Percentiles rank a stretch among this genome's conserved stretches.
phyloP scores from a whole-genome alignment of 768 basidiomycete genomes.

The Boletus patriciae region DNA sequence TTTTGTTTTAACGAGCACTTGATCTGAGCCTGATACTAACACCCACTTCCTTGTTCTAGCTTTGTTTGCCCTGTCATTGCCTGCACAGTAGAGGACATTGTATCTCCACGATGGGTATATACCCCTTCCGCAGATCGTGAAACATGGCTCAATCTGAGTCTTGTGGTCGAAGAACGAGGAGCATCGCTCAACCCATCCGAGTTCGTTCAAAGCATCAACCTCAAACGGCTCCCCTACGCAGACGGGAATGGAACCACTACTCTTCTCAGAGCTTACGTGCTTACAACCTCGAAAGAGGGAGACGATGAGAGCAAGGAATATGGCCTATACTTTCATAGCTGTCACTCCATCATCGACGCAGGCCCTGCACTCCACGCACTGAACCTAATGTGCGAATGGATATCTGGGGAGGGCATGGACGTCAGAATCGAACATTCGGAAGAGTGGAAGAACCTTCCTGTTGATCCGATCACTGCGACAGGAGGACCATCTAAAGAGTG shows the following conservation, averaged over 20 bases:
- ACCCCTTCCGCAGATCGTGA: slow-evolving; percentile 23
- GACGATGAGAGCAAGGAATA: slow-evolving; percentile 6
- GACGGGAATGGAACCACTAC: background rate
- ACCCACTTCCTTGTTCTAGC: background rate
- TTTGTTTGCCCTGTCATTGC: slow-evolving; percentile 24
- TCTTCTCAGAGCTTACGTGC: slow-evolving; percentile 12
- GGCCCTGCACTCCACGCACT: slow-evolving; percentile 23
- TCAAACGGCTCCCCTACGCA: slow-evolving; percentile 20
- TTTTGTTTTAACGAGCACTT: no score
- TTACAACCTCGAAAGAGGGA: slow-evolving; percentile 5
- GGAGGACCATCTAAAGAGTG: slow-evolving; percentile 23
- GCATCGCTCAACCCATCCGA: slow-evolving; percentile 10
- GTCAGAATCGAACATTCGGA: slow-evolving; percentile 10
- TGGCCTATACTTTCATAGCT: slow-evolving; percentile 25
- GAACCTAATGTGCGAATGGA: slow-evolving; percentile 26
- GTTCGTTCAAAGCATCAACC: slow-evolving; percentile 19
- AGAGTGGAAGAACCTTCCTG: slow-evolving; percentile 29
- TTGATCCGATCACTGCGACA: slow-evolving; percentile 26
- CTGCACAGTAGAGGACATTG: slow-evolving; percentile 9
- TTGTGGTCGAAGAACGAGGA: slow-evolving; percentile 19
- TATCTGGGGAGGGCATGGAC: slow-evolving; percentile 14
- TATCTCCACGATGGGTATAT: slow-evolving; percentile 23
- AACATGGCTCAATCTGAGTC: slow-evolving; percentile 23
- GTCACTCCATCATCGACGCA: slow-evolving; percentile 25
- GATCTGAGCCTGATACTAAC: no score